Percentiles rank a stretch among this genome's conserved stretches.
These are phyloP conservation scores for Allium fistulosum DNA, from an alignment of 106 monocot species.

Conservation along the genomic window DNA sequence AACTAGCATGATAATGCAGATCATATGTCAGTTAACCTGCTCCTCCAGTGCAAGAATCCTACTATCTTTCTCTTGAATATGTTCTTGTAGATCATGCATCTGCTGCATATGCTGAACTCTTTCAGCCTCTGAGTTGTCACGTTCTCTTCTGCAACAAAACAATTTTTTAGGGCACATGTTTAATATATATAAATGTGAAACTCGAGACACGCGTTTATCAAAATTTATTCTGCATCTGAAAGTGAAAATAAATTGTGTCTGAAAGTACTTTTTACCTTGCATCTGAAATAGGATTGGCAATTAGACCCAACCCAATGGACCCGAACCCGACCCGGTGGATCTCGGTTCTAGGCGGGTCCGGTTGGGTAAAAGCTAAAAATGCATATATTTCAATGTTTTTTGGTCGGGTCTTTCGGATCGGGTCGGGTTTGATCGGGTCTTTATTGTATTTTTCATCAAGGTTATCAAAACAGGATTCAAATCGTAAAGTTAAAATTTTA, in stretches of 20 bases:
- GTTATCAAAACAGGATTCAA: too few species aligned
- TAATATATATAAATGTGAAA: neutral
- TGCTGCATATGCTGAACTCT: constrained; percentile 70
- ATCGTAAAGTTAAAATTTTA: too few species aligned
- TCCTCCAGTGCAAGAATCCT: constrained; percentile 71
- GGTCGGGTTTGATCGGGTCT: too few species aligned
- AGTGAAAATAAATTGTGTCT: neutral
- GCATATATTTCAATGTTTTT: too few species aligned
- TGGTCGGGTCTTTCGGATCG: too few species aligned
- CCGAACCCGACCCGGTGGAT: too few species aligned
- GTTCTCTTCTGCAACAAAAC: constrained; percentile 70
- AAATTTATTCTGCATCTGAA: neutral
- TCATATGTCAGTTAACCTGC: constrained; percentile 33
- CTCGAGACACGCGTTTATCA: neutral
- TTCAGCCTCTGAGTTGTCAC: constrained; percentile 79
- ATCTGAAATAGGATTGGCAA: too few species aligned
- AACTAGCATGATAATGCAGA: neutral
- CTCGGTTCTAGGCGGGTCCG: too few species aligned
- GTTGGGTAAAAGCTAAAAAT: too few species aligned
- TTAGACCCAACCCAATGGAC: too few species aligned
- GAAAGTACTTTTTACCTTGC: neutral
- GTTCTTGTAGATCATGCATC: constrained; percentile 87
- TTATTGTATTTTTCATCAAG: too few species aligned
- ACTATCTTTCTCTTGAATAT: constrained; percentile 64
- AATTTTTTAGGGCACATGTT: neutral